A percentile compares a stretch with the other conserved stretches of the same genome.
phyloP scores from a whole-genome alignment of 352 stramenopile species.

The Globisporangium megalacanthum region DNA sequence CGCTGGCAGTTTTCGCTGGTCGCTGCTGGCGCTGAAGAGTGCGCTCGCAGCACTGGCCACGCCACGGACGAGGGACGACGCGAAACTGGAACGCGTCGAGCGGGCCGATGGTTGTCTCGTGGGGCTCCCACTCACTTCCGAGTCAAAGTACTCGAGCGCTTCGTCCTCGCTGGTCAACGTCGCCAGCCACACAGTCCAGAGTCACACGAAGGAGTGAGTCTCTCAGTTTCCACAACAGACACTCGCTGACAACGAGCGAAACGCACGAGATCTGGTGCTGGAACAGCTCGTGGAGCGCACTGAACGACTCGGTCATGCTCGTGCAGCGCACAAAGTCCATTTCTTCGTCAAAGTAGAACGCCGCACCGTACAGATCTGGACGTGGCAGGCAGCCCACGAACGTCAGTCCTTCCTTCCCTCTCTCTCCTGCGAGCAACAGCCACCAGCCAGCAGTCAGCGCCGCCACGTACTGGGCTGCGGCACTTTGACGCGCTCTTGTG shows the following conservation, averaged over 20 bases:
- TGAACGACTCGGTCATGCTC: slow-evolving; percentile 44
- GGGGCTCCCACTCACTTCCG: slow-evolving; percentile 1
- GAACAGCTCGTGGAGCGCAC: slow-evolving; percentile 26
- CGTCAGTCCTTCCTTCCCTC: no score
- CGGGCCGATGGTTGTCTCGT: not conserved
- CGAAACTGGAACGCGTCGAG: slow-evolving; percentile 2
- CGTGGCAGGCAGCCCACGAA: no score
- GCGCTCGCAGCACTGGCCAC: not conserved
- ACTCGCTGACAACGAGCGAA: not conserved
- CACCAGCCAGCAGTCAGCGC: no score
- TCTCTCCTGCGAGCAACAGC: no score
- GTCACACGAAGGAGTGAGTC: no score
- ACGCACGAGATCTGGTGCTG: slow-evolving; percentile 34
- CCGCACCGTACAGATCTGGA: slow-evolving; percentile 49
- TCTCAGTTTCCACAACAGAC: no score
- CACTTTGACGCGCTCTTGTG: slow-evolving; percentile 20
- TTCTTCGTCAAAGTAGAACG: slow-evolving; percentile 64
- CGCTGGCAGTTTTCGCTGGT: not conserved
- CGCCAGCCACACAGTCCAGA: not conserved
- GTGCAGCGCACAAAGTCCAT: slow-evolving; percentile 57
- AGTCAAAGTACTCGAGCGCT: slow-evolving; percentile 3
- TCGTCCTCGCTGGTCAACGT: not conserved
- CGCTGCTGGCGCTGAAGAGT: no score
- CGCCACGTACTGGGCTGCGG: slow-evolving; percentile 26
- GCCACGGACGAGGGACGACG: slow-evolving; percentile 10